Evolutionary conservation across 2,329 filamentous ascomycete species (phyloP).

Genomic region (Didymella keratinophila): DNA sequence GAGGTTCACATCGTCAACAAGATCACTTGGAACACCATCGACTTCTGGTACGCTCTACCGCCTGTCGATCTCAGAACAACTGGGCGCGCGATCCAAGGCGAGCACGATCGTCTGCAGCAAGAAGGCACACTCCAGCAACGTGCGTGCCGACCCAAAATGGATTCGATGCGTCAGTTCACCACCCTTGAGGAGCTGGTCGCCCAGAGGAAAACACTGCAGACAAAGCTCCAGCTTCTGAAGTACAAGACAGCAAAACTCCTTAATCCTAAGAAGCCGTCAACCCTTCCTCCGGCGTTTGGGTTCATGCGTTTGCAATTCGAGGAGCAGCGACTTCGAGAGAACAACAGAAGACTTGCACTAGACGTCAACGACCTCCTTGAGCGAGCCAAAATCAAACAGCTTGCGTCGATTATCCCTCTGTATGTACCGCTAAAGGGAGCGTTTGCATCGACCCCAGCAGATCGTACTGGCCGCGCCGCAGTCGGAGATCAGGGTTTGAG

Average conservation of each 20-base stretch:
- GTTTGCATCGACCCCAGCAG: neutral
- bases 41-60: neutral
- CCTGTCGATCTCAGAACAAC: neutral
- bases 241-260: neutral
- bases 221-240: neutral
- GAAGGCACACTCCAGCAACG: neutral
- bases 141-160: neutral
- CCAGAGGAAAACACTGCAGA: neutral
- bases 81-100: neutral
- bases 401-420: too few species aligned
- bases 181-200: neutral
- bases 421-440: neutral
- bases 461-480: neutral
- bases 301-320: neutral
- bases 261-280: neutral
- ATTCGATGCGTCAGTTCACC: neutral
- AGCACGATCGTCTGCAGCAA: neutral
- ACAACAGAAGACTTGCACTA: neutral
- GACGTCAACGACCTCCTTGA: neutral
- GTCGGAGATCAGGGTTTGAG: neutral
- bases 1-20: neutral
- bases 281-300: neutral
- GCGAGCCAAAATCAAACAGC: neutral
- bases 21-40: neutral
- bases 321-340: neutral